Conservation (phyloP, 805 yeast genomes). For the Suhomyces sp. region DNA sequence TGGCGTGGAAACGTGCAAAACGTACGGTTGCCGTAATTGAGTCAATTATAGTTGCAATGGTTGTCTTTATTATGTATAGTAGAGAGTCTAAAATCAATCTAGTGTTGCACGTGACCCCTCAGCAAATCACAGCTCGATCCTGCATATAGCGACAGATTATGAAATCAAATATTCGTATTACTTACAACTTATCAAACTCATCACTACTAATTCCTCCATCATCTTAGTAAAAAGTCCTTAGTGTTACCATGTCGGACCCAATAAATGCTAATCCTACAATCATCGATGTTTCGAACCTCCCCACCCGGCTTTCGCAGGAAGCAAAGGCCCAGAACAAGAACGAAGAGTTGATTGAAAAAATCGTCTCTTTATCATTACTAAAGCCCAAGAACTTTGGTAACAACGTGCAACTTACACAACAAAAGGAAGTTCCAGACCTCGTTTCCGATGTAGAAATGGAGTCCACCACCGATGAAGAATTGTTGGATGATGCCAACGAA, state of each 20-base stretch:
- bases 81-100: too few relatives aligned
- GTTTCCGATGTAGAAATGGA: conserved; percentile 21
- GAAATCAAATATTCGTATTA: too few relatives aligned
- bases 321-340: conserved; percentile 14
- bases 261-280: conserved; percentile 91
- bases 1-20: too few relatives aligned
- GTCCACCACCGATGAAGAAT: conserved; percentile 15
- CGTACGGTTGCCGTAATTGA: too few relatives aligned
- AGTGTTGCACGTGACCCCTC: too few relatives aligned
- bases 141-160: too few relatives aligned
- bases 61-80: too few relatives aligned
- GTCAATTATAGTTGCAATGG: too few relatives aligned
- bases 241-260: conserved; percentile 71
- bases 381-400: conserved; percentile 8
- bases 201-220: too few relatives aligned
- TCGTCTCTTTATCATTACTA: conserved; percentile 35
- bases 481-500: conserved; percentile 16
- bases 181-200: too few relatives aligned
- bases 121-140: too few relatives aligned
- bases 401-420: conserved; percentile 3
- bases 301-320: conserved; percentile 51
- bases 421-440: conserved; percentile 25
- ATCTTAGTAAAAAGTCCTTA: too few relatives aligned
- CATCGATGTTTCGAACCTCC: conserved; percentile 71
- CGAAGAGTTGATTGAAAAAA: conserved; percentile 23